Evolutionary conservation across 495 filamentous ascomycete genomes (phyloP), one percentile per base, ranked within the genome.

Genomic region (Daldinia vernicosa): DNA sequence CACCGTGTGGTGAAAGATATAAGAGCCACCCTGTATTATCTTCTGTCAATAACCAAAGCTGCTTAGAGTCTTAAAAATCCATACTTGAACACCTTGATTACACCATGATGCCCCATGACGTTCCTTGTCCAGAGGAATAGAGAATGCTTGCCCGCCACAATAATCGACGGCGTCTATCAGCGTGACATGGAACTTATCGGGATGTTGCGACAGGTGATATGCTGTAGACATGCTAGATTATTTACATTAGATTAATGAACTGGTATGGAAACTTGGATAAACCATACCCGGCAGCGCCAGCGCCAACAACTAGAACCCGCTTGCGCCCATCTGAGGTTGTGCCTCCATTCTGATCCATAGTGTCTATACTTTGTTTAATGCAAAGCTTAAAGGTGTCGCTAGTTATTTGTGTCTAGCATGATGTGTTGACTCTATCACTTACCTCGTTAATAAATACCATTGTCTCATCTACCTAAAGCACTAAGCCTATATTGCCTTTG

Each of bases 121-220:
- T 14, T 84, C 74, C 67, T 89, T 84, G 76, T 94, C 89, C 7
- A 96, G 74, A 3, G 89, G 76, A 52, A 95, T 92, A 3, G 92
- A 93, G 40, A 89, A 92, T 1, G 92, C 92, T 76, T 96, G 92
- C 0, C 93, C 92, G n/a, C 93, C 93, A 58, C 88, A 87, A 57
- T 92, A 87, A 37, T 84, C 78, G 30, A 85, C 85, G 1, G 83
- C 85, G 63, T 95, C 92, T 58, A 96, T 85, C 27, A 95, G 74
- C 0, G 91, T 93, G 28, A 95, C 86, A 37, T 90, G 83, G 77
- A 93, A 95, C 59, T 86, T 87, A 37, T 91, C 86, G 0, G 89
- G 90, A 70, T 94, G 91, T 56, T 92, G 83, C 17, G 91, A 87
- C 3, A 96, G 83, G 14, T 91, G 90, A 19, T 89, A 83, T 8